phyloP scores from a whole-genome alignment of 2,329 filamentous ascomycete species.

The Penicillium sp. region DNA sequence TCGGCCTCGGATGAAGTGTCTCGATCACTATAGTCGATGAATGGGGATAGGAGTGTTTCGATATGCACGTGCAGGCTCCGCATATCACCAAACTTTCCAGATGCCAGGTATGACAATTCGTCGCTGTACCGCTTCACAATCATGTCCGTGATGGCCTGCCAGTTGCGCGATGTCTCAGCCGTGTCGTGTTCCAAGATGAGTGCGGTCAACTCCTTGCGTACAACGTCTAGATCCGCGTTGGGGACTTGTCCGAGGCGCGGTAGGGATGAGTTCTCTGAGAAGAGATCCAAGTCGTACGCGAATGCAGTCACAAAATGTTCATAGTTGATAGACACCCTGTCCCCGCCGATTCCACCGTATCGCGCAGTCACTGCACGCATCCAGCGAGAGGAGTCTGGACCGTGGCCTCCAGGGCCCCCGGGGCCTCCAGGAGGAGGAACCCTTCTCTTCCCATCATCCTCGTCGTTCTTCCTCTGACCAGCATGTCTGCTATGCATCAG shows the following conservation, averaged over 20 bases:
- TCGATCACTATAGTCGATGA: slow-evolving; percentile 38
- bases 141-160: slow-evolving; percentile 70
- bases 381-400: slow-evolving; percentile 15
- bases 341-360: slow-evolving; percentile 37
- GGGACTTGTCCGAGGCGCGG: slow-evolving; percentile 42
- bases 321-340: slow-evolving; percentile 51
- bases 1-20: slow-evolving; percentile 31
- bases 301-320: slow-evolving; percentile 54
- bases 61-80: slow-evolving; percentile 32
- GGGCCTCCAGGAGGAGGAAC: slow-evolving; percentile 1
- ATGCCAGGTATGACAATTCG: slow-evolving; percentile 49
- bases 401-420: background rate
- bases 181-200: slow-evolving; percentile 42
- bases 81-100: slow-evolving; percentile 27
- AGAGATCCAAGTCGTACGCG: slow-evolving; percentile 46
- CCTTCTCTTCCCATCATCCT: slow-evolving; percentile 6
- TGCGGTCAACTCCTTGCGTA: slow-evolving; percentile 49
- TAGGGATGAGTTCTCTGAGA: slow-evolving; percentile 37
- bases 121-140: slow-evolving; percentile 64
- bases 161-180: slow-evolving; percentile 51
- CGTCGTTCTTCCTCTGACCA: background rate
- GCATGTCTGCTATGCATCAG: background rate
- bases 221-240: slow-evolving; percentile 34
- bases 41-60: slow-evolving; percentile 33
- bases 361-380: slow-evolving; percentile 32